Evolutionary conservation across 768 basidiomycete species (phyloP).

Genomic region (Tulasnella sp.): DNA sequence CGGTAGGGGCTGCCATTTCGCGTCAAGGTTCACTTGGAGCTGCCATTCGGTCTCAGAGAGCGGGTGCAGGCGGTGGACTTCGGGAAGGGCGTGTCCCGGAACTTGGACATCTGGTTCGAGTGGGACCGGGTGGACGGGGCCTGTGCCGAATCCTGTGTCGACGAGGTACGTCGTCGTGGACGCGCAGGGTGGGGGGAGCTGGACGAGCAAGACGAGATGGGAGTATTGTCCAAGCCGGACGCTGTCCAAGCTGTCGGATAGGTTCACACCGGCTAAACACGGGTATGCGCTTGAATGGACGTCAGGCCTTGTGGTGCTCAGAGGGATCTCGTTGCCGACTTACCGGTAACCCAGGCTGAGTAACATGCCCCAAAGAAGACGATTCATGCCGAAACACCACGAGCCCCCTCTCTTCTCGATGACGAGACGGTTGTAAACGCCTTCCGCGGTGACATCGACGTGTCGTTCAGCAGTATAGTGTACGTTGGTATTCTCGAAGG

Average conservation of each 20-base stretch:
- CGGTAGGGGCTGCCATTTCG: neutral
- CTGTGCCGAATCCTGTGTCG: conserved; percentile 6
- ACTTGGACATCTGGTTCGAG: neutral
- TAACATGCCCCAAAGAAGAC: conserved; percentile 6
- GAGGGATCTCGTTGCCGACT: neutral
- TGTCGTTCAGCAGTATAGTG: neutral
- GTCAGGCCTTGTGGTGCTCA: neutral
- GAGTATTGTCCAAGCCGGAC: neutral
- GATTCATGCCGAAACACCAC: conserved; percentile 1
- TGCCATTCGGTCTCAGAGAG: conserved; percentile 8
- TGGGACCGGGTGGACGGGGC: neutral
- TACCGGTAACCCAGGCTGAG: conserved; percentile 10
- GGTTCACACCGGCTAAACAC: neutral
- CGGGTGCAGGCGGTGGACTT: neutral
- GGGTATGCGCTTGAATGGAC: neutral
- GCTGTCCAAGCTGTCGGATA: neutral
- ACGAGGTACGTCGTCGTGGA: conserved; percentile 4
- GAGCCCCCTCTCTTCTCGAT: neutral
- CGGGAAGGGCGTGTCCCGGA: neutral
- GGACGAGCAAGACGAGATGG: conserved; percentile 8
- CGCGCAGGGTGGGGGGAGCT: neutral
- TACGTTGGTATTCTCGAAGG: conserved; percentile 13
- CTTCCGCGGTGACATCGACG: neutral
- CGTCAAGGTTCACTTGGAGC: neutral
- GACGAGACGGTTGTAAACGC: neutral